Conservation (phyloP, 768 basidiomycete genomes). For the Boletus sensibilis region DNA sequence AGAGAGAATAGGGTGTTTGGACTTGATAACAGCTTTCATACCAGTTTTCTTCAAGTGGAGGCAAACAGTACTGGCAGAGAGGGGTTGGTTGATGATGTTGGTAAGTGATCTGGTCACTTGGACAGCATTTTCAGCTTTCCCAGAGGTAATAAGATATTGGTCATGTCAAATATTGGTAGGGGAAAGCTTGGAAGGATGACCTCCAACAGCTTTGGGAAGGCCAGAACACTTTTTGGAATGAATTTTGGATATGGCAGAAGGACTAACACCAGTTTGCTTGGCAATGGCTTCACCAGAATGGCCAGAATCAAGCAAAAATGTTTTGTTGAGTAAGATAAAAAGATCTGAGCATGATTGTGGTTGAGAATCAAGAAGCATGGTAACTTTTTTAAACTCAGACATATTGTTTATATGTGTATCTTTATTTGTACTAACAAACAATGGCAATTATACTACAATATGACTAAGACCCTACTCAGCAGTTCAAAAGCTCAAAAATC, state of each 20-base stretch:
- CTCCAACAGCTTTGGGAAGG: neutral
- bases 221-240: neutral
- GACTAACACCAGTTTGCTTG: too few relatives aligned
- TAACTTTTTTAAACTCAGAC: neutral
- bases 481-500: too few relatives aligned
- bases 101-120: too few relatives aligned
- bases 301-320: neutral
- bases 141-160: neutral
- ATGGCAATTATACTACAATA: neutral
- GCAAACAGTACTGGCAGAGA: too few relatives aligned
- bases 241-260: too few relatives aligned
- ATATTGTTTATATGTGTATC: neutral
- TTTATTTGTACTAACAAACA: neutral
- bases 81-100: too few relatives aligned
- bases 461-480: too few relatives aligned
- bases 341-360: neutral
- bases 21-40: slow-evolving; percentile 1
- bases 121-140: neutral
- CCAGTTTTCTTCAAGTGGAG: neutral
- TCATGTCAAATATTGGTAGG: neutral
- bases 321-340: neutral
- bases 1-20: neutral
- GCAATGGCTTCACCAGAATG: neutral
- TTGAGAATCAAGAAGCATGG: neutral
- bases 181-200: neutral